phyloP scores from a whole-genome alignment of 768 basidiomycete species.

The Candolleomyces aberdarensis region DNA sequence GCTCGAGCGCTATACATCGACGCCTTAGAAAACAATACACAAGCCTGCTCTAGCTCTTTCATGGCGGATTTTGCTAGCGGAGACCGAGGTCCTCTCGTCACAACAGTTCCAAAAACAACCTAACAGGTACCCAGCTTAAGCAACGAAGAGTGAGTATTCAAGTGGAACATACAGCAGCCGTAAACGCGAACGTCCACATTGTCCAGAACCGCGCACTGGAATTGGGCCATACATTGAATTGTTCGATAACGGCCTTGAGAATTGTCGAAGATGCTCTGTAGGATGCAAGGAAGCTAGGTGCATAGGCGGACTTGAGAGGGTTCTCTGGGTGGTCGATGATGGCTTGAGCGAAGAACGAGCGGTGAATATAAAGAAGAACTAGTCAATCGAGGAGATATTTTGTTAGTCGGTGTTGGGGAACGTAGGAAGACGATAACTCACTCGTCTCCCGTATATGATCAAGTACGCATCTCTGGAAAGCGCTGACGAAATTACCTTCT shows the following conservation, averaged over 20 bases:
- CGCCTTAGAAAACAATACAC: slow-evolving; percentile 61
- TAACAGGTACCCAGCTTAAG: slow-evolving; percentile 18
- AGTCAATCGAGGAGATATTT: neutral
- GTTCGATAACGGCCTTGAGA: slow-evolving; percentile 46
- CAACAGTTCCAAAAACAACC: slow-evolving; percentile 80
- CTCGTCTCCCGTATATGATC: slow-evolving; percentile 49
- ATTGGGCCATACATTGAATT: slow-evolving; percentile 44
- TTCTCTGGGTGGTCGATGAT: slow-evolving; percentile 65
- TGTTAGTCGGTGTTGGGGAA: neutral
- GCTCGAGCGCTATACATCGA: slow-evolving; percentile 58
- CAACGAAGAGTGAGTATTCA: neutral
- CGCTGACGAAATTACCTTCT: slow-evolving; percentile 32
- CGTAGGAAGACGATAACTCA: slow-evolving; percentile 7
- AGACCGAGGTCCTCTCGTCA: slow-evolving; percentile 68
- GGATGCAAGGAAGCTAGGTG: slow-evolving; percentile 61
- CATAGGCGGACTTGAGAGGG: slow-evolving; percentile 63
- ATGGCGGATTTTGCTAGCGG: slow-evolving; percentile 67
- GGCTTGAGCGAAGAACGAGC: slow-evolving; percentile 69
- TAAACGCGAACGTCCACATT: slow-evolving; percentile 61
- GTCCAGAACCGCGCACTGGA: slow-evolving; percentile 56
- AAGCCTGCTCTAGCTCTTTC: slow-evolving; percentile 65
- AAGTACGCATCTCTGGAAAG: slow-evolving; percentile 44
- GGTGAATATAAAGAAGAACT: slow-evolving; percentile 64
- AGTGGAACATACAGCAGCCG: slow-evolving; percentile 41
- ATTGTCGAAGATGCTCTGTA: slow-evolving; percentile 59